Evolutionary conservation across 345 rosid genomes (phyloP), one percentile per base, ranked within the genome.

Genomic region (Alliaria petiolata): DNA sequence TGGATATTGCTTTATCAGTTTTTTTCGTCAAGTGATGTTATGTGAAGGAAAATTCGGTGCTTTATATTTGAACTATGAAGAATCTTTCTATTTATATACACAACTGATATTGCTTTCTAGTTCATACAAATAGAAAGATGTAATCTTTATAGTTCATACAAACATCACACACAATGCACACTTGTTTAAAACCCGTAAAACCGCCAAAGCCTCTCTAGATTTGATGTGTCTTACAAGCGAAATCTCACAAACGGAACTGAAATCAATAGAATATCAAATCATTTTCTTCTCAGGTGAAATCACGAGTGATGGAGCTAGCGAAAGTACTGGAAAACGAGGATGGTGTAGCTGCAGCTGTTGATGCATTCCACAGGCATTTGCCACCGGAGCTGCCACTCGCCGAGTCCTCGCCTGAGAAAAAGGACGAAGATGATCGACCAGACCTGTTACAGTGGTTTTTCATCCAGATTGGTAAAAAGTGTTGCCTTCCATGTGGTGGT

Each of bases 311-410:
- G 84, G 93, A 87, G 49, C 61, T 91, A 34, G 95, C 95, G 0
- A 87, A 85, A 75, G 59, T 79, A 70, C 84, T 95, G 49, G 97
- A 88, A 80, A 95, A 86, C 10, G 99, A 95, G 80, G 97, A 91
- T 55, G 99, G 99, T 20, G 97, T 95, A 49, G 93, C 88, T 0
- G 87, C 88, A 40, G 95, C 99, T 7, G 96, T 95, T 25, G 85
- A 88, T 68, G 96, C 93, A 36, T 95, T 95, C 77, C 97, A 95
- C 71, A 78, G 86, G 67, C 96, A 95, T 79, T 83, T 95, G 31
- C 99, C 99, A 33, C 58, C 66, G 0, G 89, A 88, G 79, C 64
- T 91, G 55, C 97, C 98, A 26, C 19, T 86, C 62, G 82, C 86
- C 0, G 30, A 44, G 13, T 60, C 82, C 13, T 57, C 79, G 0